Percentiles rank a stretch among this genome's conserved stretches.
Evolutionary conservation across 305 asterid genomes (phyloP).

Genomic region (Stenogyne calaminthoides): DNA sequence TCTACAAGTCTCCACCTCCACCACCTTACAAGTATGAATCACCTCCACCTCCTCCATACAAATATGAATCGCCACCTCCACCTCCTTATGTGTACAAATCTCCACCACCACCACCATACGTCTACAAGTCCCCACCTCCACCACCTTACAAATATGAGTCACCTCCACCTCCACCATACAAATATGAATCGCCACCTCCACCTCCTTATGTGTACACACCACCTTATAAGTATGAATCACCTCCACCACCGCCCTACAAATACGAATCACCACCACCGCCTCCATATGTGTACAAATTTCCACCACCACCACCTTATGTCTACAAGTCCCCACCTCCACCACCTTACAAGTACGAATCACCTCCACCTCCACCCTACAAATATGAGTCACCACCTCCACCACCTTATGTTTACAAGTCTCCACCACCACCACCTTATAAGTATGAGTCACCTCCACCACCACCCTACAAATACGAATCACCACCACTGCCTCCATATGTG

Average conservation of each 20-base stretch:
- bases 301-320: neutral
- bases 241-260: neutral
- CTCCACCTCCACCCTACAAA: conserved; percentile 6
- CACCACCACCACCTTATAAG: neutral
- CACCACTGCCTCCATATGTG: neutral
- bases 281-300: neutral
- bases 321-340: conserved; percentile 13
- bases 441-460: neutral
- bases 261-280: neutral
- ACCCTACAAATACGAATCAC: neutral
- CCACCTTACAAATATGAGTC: conserved; percentile 16
- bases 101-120: neutral
- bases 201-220: neutral
- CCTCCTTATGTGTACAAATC: neutral
- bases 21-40: conserved; percentile 6
- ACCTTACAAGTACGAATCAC: conserved; percentile 11
- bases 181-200: conserved; percentile 6
- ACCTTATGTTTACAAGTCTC: neutral
- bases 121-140: neutral
- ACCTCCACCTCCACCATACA: conserved; percentile 1
- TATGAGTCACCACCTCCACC: neutral
- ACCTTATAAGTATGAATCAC: neutral
- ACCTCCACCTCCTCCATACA: neutral
- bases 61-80: neutral
- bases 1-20: neutral